Evolutionary conservation across 768 basidiomycete species (phyloP).

Genomic region (Astraeus odoratus): DNA sequence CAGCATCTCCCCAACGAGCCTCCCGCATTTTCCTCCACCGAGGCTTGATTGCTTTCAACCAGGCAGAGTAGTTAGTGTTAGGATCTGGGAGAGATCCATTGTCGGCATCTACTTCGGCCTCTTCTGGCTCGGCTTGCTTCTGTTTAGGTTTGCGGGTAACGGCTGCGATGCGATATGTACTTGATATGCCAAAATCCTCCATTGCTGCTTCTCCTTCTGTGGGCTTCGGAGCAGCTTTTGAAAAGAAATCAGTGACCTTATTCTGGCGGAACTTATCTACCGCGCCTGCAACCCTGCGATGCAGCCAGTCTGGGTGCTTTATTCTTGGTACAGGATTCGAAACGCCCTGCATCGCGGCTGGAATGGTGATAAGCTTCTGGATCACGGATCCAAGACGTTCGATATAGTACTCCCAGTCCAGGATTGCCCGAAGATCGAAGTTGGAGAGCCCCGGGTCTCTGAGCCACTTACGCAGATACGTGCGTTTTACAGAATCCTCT

Average conservation of each 20-base stretch:
- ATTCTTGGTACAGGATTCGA: constrained; percentile 94
- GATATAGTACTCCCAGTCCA: constrained; percentile 99
- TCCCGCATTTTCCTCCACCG: constrained; percentile 66
- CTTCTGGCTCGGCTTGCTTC: constrained; percentile 38
- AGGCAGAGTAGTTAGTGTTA: constrained; percentile 58
- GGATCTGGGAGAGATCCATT: constrained; percentile 54
- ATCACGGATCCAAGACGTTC: constrained; percentile 96
- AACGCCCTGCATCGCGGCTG: constrained; percentile 97
- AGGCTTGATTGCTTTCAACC: constrained; percentile 70
- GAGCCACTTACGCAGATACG: constrained; percentile 92
- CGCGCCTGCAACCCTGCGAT: constrained; percentile 79
- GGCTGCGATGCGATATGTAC: constrained; percentile 42
- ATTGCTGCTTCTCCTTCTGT: constrained; percentile 38
- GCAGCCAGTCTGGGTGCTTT: constrained; percentile 95
- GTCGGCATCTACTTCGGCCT: constrained; percentile 22
- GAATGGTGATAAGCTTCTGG: constrained; percentile 98
- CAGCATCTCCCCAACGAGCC: constrained; percentile 35
- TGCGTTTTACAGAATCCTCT: constrained; percentile 83
- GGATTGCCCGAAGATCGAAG: constrained; percentile 89
- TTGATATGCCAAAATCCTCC: constrained; percentile 45
- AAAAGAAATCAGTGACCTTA: constrained; percentile 93
- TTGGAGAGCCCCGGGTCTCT: constrained; percentile 83
- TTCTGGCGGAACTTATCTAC: constrained; percentile 98
- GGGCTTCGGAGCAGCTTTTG: constrained; percentile 11
- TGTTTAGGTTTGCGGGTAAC: constrained; percentile 44